Evolutionary conservation across 2,329 filamentous ascomycete species (phyloP), one percentile per base, ranked within the genome.

Genomic region (Pseudogymnoascus sp.): DNA sequence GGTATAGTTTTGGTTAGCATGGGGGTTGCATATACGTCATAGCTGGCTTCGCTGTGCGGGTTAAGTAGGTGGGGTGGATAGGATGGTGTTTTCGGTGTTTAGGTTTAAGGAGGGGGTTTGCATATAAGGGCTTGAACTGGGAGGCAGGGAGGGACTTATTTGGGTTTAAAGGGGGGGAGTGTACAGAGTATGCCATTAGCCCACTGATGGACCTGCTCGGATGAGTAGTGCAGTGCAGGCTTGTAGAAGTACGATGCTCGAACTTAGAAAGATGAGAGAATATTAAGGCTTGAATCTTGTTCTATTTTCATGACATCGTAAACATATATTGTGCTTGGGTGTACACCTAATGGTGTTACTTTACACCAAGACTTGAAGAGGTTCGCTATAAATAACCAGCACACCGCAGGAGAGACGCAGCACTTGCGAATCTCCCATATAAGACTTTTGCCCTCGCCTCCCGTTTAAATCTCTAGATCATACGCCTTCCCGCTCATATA

Each of bases 21-120:
- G n/a, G n/a, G n/a, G 48, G 48, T 29, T 55, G 48, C 48, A 55
- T 55, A 55, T 55, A 55, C n/a, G 48, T 55, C 48, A 55, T 12
- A 15, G 48, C 48, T 55, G 48, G 48, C 48, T 55, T 55, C n/a
- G 48, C 48, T 55, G 27, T 55, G 29, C 48, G 27, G 45, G 45
- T 52, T 52, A 6, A 27, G 45, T 25, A 52, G 7, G 29, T 12
- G 29, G 27, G 15, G 48, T 27, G 29, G 33, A 31, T 3, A 8
- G 45, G 48, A 15, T 18, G 48, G 48, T 55, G 27, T 55, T 33
- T 33, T 55, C n/a, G 48, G 48, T 55, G 48, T 55, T 10, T 33
- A 52, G 15, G 27, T 52, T 25, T 52, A 31, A 27, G 45, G 12
- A n/a, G n/a, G 29, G 48, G 29, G 7, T 36, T 52, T 55, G 48